Conservation (phyloP, 2,329 filamentous ascomycete genomes). For the Metarhizium sp. region DNA sequence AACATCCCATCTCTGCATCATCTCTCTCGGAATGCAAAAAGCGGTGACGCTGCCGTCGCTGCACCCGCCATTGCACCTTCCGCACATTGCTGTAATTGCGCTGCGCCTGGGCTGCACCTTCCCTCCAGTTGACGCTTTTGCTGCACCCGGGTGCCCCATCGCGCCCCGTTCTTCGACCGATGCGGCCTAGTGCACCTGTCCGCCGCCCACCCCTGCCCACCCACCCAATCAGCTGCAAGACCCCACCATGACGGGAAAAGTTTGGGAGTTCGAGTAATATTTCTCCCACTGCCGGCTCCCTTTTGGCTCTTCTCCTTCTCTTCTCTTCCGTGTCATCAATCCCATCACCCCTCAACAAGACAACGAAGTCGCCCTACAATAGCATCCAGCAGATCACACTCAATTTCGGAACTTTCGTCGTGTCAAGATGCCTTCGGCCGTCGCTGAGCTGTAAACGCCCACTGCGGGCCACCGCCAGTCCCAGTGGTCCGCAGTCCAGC, state of each 20-base stretch:
- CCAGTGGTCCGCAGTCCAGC: constrained; percentile 68
- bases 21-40: not conserved
- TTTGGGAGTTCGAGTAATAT: constrained; percentile 10
- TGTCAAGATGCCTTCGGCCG: constrained; percentile 62
- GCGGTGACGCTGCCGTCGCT: not conserved
- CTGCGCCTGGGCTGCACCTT: not conserved
- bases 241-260: constrained; percentile 13
- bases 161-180: not conserved
- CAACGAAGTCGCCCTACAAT: constrained; percentile 52
- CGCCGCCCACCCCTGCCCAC: constrained; percentile 1
- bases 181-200: constrained; percentile 5
- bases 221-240: constrained; percentile 12
- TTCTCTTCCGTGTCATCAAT: constrained; percentile 20
- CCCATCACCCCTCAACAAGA: constrained; percentile 33
- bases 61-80: not conserved
- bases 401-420: constrained; percentile 55
- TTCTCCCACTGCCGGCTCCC: constrained; percentile 8
- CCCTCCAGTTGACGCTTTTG: not conserved
- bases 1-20: not conserved
- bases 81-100: not conserved
- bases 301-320: constrained; percentile 14
- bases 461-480: constrained; percentile 53
- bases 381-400: constrained; percentile 23
- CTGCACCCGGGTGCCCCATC: not conserved
- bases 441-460: constrained; percentile 88